A percentile compares a stretch with the other conserved stretches of the same genome.
Evolutionary conservation across 2,329 filamentous ascomycete species (phyloP).

Genomic region (Malbranchea cinnamomea): DNA sequence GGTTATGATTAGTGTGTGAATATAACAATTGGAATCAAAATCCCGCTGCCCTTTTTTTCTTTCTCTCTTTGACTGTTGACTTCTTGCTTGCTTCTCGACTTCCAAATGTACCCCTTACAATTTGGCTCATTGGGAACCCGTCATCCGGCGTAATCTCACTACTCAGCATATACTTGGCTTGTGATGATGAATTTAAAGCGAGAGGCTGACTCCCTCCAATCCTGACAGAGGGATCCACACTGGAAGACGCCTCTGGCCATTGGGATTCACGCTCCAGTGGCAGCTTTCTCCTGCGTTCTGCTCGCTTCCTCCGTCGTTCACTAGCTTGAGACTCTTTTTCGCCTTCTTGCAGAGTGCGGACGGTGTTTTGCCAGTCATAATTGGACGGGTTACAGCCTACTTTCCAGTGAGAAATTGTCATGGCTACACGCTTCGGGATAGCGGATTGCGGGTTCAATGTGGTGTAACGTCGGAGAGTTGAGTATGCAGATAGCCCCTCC

Average conservation of each 20-base stretch:
- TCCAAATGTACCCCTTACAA: slow-evolving; percentile 25
- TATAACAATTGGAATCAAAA: slow-evolving; percentile 19
- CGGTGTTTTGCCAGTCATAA: slow-evolving; percentile 21
- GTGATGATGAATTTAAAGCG: background rate
- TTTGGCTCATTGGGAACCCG: slow-evolving; percentile 25
- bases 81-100: slow-evolving; percentile 19
- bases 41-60: slow-evolving; percentile 26
- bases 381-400: slow-evolving; percentile 17
- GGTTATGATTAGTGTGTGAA: no score
- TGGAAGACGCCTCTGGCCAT: slow-evolving; percentile 3
- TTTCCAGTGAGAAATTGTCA: slow-evolving; percentile 24
- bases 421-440: slow-evolving; percentile 13
- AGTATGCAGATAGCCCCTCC: no score
- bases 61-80: slow-evolving; percentile 18
- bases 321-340: slow-evolving; percentile 3
- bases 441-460: slow-evolving; percentile 13
- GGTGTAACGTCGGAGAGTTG: slow-evolving; percentile 17
- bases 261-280: background rate
- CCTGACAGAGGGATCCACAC: slow-evolving; percentile 4
- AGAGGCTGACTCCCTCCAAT: slow-evolving; percentile 9
- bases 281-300: slow-evolving; percentile 4
- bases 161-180: slow-evolving; percentile 17
- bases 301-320: slow-evolving; percentile 6
- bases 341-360: slow-evolving; percentile 9
- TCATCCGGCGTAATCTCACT: slow-evolving; percentile 22